These are phyloP conservation scores for Umbelopsis isabellina DNA, from an alignment of 192 early-diverging fungal genomes.

Conservation along the genomic window DNA sequence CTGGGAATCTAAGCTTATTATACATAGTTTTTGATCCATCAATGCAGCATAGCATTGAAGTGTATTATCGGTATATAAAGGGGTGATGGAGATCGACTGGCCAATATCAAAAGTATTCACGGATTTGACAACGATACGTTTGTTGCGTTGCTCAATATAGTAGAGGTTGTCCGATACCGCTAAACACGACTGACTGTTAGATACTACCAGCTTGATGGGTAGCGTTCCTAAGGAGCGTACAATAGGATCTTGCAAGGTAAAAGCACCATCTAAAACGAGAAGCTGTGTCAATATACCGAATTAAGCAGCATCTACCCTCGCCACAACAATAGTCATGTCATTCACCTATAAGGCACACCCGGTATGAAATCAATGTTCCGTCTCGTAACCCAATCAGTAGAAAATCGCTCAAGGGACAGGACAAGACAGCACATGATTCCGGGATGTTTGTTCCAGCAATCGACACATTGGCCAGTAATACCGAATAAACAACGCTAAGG, in stretches of 20 bases:
- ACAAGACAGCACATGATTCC: slow-evolving; percentile 1
- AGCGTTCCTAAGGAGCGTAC: not conserved
- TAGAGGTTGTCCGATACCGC: not conserved
- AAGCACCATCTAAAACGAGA: not conserved
- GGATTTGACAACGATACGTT: slow-evolving; percentile 3
- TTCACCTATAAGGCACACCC: not conserved
- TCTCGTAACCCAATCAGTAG: not conserved
- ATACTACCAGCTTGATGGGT: not conserved
- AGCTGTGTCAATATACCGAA: not conserved
- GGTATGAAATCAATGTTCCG: slow-evolving; percentile 11
- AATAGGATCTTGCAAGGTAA: not conserved
- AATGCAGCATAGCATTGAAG: slow-evolving; percentile 13
- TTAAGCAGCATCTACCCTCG: too few relatives aligned
- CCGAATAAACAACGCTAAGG: not conserved
- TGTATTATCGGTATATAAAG: not conserved
- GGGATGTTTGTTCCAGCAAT: slow-evolving; percentile 5
- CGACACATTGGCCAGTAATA: not conserved
- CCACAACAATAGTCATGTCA: not conserved
- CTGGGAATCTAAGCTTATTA: slow-evolving; percentile 3
- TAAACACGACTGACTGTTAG: not conserved
- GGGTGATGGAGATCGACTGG: not conserved
- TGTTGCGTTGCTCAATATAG: not conserved
- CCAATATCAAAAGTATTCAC: not conserved
- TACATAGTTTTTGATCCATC: slow-evolving; percentile 16
- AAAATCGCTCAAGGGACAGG: not conserved